These are phyloP conservation scores for Eucalyptus polyanthemos DNA, from an alignment of 345 rosid species.

Conservation along the genomic window DNA sequence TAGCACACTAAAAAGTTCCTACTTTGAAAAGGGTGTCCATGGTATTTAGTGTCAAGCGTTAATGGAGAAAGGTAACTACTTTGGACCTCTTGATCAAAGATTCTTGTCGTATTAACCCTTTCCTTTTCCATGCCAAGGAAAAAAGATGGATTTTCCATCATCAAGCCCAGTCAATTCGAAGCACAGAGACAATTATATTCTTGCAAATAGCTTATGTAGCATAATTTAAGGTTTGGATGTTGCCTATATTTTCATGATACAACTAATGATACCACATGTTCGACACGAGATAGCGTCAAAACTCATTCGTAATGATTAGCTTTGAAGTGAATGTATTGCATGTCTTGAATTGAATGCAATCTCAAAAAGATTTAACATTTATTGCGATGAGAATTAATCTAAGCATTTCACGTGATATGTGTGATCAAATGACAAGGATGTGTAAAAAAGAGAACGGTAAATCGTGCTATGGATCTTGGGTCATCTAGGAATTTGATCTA, in stretches of 20 bases:
- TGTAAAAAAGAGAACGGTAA: not conserved
- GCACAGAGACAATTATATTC: not conserved
- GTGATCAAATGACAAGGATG: not conserved
- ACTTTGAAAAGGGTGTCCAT: not conserved
- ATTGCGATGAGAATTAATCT: not conserved
- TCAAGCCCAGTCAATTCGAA: not conserved
- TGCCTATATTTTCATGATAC: fast-evolving
- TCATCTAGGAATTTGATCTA: not conserved
- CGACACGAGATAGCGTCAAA: fast-evolving
- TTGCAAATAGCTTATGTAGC: not conserved
- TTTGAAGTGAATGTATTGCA: not conserved
- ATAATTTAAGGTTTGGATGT: not conserved
- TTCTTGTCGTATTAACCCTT: not conserved
- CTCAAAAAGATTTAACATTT: not conserved
- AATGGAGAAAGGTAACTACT: not conserved
- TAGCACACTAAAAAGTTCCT: not conserved
- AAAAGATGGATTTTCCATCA: not conserved
- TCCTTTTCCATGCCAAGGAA: not conserved
- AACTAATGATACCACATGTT: fast-evolving
- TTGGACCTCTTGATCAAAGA: not conserved
- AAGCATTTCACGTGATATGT: not conserved
- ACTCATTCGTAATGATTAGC: fast-evolving
- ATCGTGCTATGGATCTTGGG: not conserved
- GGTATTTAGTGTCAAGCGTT: not conserved
- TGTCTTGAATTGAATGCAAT: not conserved